Evolutionary conservation across 768 basidiomycete species (phyloP).

Genomic region (Xerocomus spinulosus): DNA sequence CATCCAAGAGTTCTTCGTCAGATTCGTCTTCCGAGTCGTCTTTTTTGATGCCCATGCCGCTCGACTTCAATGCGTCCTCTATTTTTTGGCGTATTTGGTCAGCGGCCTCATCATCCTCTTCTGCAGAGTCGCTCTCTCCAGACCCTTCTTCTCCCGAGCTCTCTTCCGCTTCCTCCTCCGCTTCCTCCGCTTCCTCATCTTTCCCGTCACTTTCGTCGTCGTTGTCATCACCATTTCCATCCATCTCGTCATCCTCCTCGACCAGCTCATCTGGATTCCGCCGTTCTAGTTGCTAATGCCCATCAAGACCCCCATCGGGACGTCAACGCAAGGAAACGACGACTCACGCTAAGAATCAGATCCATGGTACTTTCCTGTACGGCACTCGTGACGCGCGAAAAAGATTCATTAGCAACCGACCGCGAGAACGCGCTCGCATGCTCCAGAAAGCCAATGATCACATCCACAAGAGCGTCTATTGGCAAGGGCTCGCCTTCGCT

Average conservation of each 20-base stretch:
- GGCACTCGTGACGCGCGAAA: conserved; percentile 63
- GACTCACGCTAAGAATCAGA: conserved; percentile 73
- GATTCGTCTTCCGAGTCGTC: conserved; percentile 49
- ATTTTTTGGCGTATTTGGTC: conserved; percentile 63
- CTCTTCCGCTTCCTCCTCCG: conserved; percentile 34
- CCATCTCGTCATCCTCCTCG: conserved; percentile 40
- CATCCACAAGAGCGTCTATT: conserved; percentile 82
- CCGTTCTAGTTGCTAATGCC: conserved; percentile 74
- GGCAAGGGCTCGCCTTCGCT: conserved; percentile 45
- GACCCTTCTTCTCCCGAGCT: conserved; percentile 30
- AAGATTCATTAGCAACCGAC: conserved; percentile 73
- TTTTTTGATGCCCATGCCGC: conserved; percentile 52
- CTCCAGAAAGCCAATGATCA: conserved; percentile 87
- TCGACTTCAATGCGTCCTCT: conserved; percentile 55
- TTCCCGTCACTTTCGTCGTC: conserved; percentile 24
- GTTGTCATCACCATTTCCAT: conserved; percentile 18
- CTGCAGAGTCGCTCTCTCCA: conserved; percentile 37
- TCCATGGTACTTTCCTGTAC: conserved; percentile 71
- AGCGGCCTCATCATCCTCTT: conserved; percentile 45
- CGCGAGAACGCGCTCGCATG: conserved; percentile 77
- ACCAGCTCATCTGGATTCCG: conserved; percentile 55
- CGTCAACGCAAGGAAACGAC: not conserved
- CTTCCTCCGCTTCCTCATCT: conserved; percentile 34
- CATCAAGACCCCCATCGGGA: not conserved
- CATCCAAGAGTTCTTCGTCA: conserved; percentile 77